A percentile compares a stretch with the other conserved stretches of the same genome.
These are phyloP conservation scores for Microbotryomycetes sp. DNA, from an alignment of 1,284 basidiomycete species.

Conservation along the genomic window DNA sequence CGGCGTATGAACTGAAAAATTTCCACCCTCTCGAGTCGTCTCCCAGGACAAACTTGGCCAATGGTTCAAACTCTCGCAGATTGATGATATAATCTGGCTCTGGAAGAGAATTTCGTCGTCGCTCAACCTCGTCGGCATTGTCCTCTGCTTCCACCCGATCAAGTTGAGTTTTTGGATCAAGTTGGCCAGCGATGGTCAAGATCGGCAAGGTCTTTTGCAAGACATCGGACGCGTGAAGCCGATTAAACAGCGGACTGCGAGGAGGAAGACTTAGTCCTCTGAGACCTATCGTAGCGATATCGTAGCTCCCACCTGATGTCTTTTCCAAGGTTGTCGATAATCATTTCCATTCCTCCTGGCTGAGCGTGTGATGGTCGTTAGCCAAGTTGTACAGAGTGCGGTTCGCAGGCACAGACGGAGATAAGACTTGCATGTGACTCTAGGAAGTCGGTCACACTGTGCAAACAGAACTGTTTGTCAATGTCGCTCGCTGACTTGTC, in stretches of 20 bases:
- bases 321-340: constrained; percentile 15
- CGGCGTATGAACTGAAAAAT: constrained; percentile 24
- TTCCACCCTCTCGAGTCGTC: constrained; percentile 19
- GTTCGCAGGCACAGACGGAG: too few species aligned
- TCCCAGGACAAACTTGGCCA: constrained; percentile 22
- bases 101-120: constrained; percentile 9
- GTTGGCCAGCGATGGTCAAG: constrained; percentile 5
- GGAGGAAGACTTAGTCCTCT: neutral
- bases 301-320: constrained; percentile 12
- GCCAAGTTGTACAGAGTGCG: neutral
- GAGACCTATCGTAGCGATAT: neutral
- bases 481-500: neutral
- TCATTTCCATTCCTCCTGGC: constrained; percentile 16
- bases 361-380: neutral
- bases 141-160: neutral
- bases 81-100: constrained; percentile 14
- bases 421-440: constrained; percentile 9
- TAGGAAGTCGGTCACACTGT: constrained; percentile 25
- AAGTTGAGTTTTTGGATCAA: neutral
- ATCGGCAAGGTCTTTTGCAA: neutral
- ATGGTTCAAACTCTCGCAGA: constrained; percentile 30
- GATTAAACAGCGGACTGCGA: constrained; percentile 30
- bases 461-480: neutral
- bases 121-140: constrained; percentile 25
- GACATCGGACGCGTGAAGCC: neutral